Base-by-base conservation (phyloP, 768 basidiomycete species). In the Russula emetica region DNA sequence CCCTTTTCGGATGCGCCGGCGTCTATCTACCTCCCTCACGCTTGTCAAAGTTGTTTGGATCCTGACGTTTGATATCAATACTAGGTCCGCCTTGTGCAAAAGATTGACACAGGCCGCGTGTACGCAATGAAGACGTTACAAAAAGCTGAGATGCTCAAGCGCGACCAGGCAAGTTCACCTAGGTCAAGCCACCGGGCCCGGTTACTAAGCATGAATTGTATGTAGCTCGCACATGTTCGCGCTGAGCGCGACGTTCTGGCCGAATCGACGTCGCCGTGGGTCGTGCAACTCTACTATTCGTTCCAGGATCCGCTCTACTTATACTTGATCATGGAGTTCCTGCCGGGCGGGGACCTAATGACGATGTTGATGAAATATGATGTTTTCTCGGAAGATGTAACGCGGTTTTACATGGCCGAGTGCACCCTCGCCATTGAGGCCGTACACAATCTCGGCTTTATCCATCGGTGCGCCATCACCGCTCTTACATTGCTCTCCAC, bases 331-430 rank as follows among this genome's bases (percentile, higher is more conserved):
- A 98, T 98, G 97, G 97, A 98, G 77, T 99, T 96, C 76, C 80
- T 99, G 56, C 95, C 96, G 61, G 97, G 97, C 51, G 97, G 97
- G 38, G 97, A 99, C 74, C 80, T 98, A 64, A 98, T 99, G 97
- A 97, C 95, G 8, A 98, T 98, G 96, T 80, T 98, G 64, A 98
- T 98, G 82, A 98, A 98, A 76, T 98, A 98, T 76, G 97, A 98
- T 73, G 96, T 95, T 1, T 98, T 98, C 76, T 92, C 92, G 0
- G 96, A 98, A 77, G 97, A 98, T 69, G 96, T 98, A n/a, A 94
- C 94, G 63, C 83, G 96, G 59, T 98, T 98, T 74, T 98, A 99
- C 76, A 94, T 99, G 72, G 97, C 97, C 22, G 89, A 99, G 77
- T 98, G 94, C 75, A 88, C 94, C 52, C 81, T 98, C 22, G 97